Conservation (phyloP, 257 asterid species). For the Leonotis leonurus region DNA sequence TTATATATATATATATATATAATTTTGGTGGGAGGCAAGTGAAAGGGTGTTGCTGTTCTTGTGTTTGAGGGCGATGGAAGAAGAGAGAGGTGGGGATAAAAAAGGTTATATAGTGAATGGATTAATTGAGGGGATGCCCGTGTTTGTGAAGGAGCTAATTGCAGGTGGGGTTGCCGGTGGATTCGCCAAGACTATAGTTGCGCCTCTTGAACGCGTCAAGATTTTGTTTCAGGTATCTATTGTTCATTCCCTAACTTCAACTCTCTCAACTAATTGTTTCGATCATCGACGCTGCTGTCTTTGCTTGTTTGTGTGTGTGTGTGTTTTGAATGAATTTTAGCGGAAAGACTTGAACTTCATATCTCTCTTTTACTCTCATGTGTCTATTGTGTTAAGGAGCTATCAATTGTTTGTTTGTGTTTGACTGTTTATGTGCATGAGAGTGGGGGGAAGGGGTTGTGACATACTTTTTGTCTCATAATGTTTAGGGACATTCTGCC, state of each 20-base stretch:
- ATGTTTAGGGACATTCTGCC: no score
- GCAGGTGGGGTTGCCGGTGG: constrained; percentile 99
- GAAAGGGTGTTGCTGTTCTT: not conserved
- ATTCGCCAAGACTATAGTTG: constrained; percentile 80
- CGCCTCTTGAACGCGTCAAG: constrained; percentile 95
- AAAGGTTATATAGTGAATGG: constrained; percentile 29
- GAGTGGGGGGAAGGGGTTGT: no score
- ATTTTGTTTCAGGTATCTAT: constrained; percentile 75
- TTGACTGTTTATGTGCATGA: no score
- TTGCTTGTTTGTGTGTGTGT: no score
- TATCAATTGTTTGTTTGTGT: no score
- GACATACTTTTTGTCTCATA: no score
- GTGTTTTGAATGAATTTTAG: not conserved
- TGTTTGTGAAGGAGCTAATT: constrained; percentile 68
- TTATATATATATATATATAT: not conserved
- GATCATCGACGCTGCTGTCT: not conserved
- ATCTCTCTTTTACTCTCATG: not conserved
- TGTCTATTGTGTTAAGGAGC: not conserved
- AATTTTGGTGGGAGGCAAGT: not conserved
- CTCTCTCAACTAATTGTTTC: not conserved
- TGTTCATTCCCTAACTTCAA: not conserved
- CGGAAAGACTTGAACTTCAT: not conserved
- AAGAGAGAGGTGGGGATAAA: constrained; percentile 33
- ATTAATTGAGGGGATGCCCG: constrained; percentile 55
- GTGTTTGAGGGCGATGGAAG: constrained; percentile 38